phyloP scores from a whole-genome alignment of 2,329 filamentous ascomycete species.

The Magnaporthiopsis poae region DNA sequence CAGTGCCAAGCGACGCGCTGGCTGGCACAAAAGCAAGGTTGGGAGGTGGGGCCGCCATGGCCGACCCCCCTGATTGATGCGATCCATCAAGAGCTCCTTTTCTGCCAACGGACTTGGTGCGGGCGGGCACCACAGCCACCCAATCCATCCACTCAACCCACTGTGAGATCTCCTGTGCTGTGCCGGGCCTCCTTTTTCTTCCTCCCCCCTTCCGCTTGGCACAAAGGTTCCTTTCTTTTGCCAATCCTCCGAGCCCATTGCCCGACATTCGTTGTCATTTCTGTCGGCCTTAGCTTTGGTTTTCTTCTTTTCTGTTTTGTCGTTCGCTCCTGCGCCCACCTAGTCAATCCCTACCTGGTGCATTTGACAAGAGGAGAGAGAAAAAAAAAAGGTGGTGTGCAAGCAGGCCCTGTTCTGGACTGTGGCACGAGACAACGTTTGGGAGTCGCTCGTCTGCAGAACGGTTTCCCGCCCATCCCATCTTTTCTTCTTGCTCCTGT shows the following conservation, averaged over 20 bases:
- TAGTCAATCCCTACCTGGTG: background rate
- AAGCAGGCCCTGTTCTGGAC: background rate
- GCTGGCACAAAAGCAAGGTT: constrained; percentile 4
- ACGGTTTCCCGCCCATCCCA: constrained; percentile 5
- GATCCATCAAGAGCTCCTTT: background rate
- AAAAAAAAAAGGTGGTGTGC: background rate
- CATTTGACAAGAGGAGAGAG: background rate
- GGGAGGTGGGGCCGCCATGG: background rate
- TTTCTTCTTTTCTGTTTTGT: constrained; percentile 1
- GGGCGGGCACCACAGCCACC: background rate
- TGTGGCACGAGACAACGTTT: background rate
- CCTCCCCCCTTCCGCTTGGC: background rate
- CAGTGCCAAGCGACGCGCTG: background rate
- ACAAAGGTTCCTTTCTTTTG: background rate
- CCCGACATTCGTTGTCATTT: constrained; percentile 4
- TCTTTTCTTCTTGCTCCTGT: constrained; percentile 11
- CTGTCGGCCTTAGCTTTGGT: background rate
- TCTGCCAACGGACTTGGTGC: background rate
- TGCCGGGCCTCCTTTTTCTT: background rate
- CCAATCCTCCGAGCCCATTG: background rate
- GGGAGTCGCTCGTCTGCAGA: background rate
- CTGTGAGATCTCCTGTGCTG: background rate
- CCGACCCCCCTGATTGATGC: background rate
- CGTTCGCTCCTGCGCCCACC: background rate
- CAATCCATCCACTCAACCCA: background rate